These are phyloP conservation scores for Pythium guiyangense DNA, from an alignment of 352 stramenopile genomes.

Conservation along the genomic window DNA sequence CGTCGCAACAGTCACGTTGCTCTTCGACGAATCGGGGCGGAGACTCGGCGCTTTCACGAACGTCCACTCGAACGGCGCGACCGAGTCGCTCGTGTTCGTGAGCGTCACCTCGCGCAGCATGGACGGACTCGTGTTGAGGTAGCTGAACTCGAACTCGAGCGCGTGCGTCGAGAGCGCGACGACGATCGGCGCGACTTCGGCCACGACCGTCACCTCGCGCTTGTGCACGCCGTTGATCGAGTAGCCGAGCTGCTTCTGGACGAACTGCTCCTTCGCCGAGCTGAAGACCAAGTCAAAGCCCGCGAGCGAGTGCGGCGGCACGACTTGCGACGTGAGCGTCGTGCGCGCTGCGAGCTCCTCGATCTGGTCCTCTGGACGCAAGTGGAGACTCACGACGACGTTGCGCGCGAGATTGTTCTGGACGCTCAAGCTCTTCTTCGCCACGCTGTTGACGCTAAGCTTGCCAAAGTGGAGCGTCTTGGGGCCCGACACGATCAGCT, in stretches of 20 bases:
- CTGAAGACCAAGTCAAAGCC: constrained; percentile 91
- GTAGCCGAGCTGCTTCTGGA: constrained; percentile 78
- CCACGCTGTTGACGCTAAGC: constrained; percentile 83
- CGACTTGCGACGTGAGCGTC: constrained; percentile 67
- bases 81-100: constrained; percentile 89
- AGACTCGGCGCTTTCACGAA: constrained; percentile 13
- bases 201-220: constrained; percentile 79
- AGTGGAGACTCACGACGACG: constrained; percentile 65
- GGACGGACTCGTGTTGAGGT: constrained; percentile 35
- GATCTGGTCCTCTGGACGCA: constrained; percentile 31
- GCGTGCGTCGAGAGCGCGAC: constrained; percentile 55
- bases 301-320: constrained; percentile 68
- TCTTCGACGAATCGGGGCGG: constrained; percentile 59
- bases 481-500: constrained; percentile 50
- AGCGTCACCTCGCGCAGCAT: constrained; percentile 66
- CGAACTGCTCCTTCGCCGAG: constrained; percentile 75
- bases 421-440: constrained; percentile 78
- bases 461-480: constrained; percentile 92
- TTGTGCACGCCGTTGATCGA: constrained; percentile 84
- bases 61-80: constrained; percentile 84
- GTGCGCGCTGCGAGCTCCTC: constrained; percentile 64
- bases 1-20: constrained; percentile 29
- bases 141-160: constrained; percentile 79
- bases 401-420: constrained; percentile 86
- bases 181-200: constrained; percentile 88